phyloP scores from a whole-genome alignment of 169 alveolate species.

The Plasmodium fragile region DNA sequence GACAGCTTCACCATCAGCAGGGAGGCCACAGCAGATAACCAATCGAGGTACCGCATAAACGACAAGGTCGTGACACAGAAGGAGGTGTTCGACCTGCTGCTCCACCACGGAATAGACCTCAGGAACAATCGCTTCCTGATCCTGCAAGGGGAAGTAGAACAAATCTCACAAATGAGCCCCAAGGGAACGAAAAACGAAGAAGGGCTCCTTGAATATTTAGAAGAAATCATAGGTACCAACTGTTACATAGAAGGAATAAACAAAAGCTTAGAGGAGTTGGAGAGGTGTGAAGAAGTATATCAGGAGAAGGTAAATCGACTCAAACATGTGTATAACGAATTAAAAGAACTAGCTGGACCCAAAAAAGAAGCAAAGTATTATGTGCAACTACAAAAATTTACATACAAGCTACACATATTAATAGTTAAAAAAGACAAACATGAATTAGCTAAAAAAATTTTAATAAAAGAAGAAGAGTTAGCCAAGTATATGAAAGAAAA shows the following conservation, averaged over 20 bases:
- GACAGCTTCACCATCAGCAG: conserved; percentile 82
- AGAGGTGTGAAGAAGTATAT: conserved; percentile 85
- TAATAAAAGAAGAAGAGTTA: conserved; percentile 77
- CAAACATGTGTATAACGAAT: conserved; percentile 88
- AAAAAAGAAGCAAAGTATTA: conserved; percentile 86
- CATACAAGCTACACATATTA: conserved; percentile 73
- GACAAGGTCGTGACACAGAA: conserved; percentile 91
- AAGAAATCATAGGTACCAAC: conserved; percentile 97
- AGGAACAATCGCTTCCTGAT: conserved; percentile 94
- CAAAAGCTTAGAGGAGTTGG: conserved; percentile 83
- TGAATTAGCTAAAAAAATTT: conserved; percentile 53
- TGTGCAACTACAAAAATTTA: conserved; percentile 81
- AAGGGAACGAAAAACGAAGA: conserved; percentile 94
- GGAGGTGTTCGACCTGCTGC: conserved; percentile 92
- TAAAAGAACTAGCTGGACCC: conserved; percentile 86
- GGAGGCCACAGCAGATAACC: conserved; percentile 83
- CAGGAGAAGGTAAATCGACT: conserved; percentile 86
- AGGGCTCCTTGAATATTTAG: conserved; percentile 97
- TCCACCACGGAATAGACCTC: conserved; percentile 95
- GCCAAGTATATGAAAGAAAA: conserved; percentile 46
- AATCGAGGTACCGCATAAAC: conserved; percentile 88
- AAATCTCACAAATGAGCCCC: conserved; percentile 97
- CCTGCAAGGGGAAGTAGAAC: conserved; percentile 98
- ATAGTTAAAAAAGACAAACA: conserved; percentile 78
- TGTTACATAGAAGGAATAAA: conserved; percentile 84